Evolutionary conservation across 306 rosid species (phyloP).

Genomic region (Aeschynomene evenia): DNA sequence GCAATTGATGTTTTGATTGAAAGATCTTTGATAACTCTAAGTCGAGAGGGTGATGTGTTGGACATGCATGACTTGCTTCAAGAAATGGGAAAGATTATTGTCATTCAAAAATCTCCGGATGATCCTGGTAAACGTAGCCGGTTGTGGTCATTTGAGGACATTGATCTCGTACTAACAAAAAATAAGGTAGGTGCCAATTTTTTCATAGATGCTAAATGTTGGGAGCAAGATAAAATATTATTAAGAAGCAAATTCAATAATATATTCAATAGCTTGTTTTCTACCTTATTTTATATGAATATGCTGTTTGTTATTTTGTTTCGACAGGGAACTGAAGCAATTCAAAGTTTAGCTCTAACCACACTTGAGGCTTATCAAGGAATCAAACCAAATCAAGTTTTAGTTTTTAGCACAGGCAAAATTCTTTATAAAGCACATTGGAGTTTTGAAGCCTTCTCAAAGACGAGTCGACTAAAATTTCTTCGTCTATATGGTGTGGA

Average conservation of each 20-base stretch:
- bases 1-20: neutral
- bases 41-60: neutral
- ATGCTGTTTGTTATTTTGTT: neutral
- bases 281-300: neutral
- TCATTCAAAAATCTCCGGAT: neutral
- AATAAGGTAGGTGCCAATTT: neutral
- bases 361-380: neutral
- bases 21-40: neutral
- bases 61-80: neutral
- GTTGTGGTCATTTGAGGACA: neutral
- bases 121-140: neutral
- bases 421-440: neutral
- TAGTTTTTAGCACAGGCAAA: neutral
- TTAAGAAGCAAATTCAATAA: neutral
- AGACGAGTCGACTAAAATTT: slow-evolving; percentile 16
- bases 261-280: neutral
- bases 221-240: no score
- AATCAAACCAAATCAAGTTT: neutral
- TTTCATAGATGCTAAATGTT: no score
- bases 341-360: neutral
- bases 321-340: slow-evolving; percentile 13
- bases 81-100: neutral
- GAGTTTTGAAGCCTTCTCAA: slow-evolving; percentile 22
- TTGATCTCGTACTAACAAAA: neutral
- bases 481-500: neutral